phyloP scores from a whole-genome alignment of 352 stramenopile genomes.

The Phytophthora tentaculata region DNA sequence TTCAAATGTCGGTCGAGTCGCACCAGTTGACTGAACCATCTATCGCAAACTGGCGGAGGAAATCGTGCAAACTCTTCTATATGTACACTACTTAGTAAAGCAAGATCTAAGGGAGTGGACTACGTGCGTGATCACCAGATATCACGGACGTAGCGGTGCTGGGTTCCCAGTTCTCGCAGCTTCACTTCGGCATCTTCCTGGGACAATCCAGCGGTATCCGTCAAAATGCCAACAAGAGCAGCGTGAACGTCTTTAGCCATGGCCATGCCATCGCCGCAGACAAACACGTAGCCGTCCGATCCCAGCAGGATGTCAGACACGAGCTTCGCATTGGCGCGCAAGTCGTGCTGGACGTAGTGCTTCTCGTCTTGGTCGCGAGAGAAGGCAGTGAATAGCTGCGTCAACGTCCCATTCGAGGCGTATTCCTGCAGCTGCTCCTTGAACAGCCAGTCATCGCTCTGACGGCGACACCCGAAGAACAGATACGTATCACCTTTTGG shows the following conservation, averaged over 20 bases:
- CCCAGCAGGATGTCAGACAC: constrained; percentile 84
- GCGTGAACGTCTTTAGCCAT: constrained; percentile 97
- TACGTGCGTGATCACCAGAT: constrained; percentile 69
- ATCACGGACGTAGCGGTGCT: constrained; percentile 88
- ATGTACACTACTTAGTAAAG: background rate
- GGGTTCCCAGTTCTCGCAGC: constrained; percentile 62
- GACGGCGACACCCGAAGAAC: constrained; percentile 95
- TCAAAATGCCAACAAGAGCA: constrained; percentile 82
- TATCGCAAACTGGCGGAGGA: constrained; percentile 36
- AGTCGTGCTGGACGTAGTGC: constrained; percentile 94
- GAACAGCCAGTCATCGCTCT: constrained; percentile 94
- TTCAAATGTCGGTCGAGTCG: constrained; percentile 12
- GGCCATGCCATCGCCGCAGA: constrained; percentile 95
- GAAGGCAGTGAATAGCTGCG: constrained; percentile 90
- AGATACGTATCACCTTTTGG: constrained; percentile 68
- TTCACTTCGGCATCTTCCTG: constrained; percentile 66
- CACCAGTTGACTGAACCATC: constrained; percentile 14
- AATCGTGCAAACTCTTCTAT: constrained; percentile 10
- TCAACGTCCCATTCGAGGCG: constrained; percentile 73
- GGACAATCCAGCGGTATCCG: constrained; percentile 59
- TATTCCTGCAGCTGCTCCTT: constrained; percentile 85
- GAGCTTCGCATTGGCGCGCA: constrained; percentile 59
- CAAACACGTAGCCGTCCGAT: constrained; percentile 88
- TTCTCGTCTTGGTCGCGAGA: constrained; percentile 92
- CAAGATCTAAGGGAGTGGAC: constrained; percentile 14